Percentiles rank a stretch among this genome's conserved stretches.
These are phyloP conservation scores for Sphagnurus paluster DNA, from an alignment of 1,284 basidiomycete species.

Conservation along the genomic window DNA sequence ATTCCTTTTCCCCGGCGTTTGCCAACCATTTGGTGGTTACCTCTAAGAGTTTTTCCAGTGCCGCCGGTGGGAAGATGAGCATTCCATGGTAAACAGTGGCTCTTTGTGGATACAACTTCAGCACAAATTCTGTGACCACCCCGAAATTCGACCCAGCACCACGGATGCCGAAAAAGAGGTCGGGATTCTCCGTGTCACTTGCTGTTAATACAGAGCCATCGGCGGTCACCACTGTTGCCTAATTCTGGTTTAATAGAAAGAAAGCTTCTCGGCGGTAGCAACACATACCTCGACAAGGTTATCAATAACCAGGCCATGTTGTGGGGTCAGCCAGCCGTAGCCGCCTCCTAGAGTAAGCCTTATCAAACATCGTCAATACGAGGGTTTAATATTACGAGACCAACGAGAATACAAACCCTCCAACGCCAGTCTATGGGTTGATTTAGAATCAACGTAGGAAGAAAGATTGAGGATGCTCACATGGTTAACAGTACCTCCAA, in stretches of 20 bases:
- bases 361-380: conserved; percentile 1
- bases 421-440: conserved; percentile 49
- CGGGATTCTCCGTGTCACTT: conserved; percentile 42
- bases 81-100: conserved; percentile 42
- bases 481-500: conserved; percentile 57
- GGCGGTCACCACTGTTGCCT: conserved; percentile 55
- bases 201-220: conserved; percentile 47
- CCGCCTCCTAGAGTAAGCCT: conserved; percentile 60
- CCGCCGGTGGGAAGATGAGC: conserved; percentile 33
- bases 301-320: conserved; percentile 55
- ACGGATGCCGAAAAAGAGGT: conserved; percentile 60
- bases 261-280: background rate
- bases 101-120: conserved; percentile 44
- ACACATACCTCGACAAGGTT: conserved; percentile 47
- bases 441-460: background rate
- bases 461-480: conserved; percentile 31
- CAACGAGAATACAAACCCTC: conserved; percentile 39
- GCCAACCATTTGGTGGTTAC: conserved; percentile 34
- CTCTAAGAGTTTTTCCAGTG: conserved; percentile 35
- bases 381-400: background rate
- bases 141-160: conserved; percentile 63
- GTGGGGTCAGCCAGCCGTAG: conserved; percentile 51
- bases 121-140: conserved; percentile 52
- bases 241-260: background rate
- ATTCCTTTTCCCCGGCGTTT: conserved; percentile 35